phyloP scores from a whole-genome alignment of 257 asterid species.

The Gardenia jasminoides region DNA sequence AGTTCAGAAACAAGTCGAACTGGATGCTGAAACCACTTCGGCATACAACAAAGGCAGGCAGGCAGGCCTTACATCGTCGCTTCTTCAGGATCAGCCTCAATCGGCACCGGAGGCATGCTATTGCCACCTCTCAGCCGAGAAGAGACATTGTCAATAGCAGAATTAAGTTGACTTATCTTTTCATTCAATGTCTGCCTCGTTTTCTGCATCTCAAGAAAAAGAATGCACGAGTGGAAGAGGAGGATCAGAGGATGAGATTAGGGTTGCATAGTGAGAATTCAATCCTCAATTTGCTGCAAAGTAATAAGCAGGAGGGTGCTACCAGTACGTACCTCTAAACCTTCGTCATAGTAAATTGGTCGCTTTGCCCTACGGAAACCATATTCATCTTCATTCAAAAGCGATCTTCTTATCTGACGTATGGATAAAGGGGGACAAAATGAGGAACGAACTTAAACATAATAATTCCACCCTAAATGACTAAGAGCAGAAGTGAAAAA shows the following conservation, averaged over 20 bases:
- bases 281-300: neutral
- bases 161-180: slow-evolving; percentile 75
- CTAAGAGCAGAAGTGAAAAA: neutral
- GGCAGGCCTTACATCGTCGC: slow-evolving; percentile 37
- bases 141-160: slow-evolving; percentile 82
- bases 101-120: slow-evolving; percentile 51
- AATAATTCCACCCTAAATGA: slow-evolving; percentile 6
- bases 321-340: slow-evolving; percentile 54
- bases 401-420: slow-evolving; percentile 65
- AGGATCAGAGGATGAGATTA: neutral
- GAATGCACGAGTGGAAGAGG: neutral
- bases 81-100: slow-evolving; percentile 66
- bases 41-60: slow-evolving; percentile 10
- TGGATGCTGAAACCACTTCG: slow-evolving; percentile 1
- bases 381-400: slow-evolving; percentile 78
- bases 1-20: neutral
- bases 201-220: slow-evolving; percentile 46
- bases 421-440: slow-evolving; percentile 8
- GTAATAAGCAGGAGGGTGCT: neutral
- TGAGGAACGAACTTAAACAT: slow-evolving; percentile 7
- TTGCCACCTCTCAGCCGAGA: slow-evolving; percentile 83
- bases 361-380: slow-evolving; percentile 71
- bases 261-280: neutral
- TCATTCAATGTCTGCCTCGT: slow-evolving; percentile 71
- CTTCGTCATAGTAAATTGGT: slow-evolving; percentile 81